Evolutionary conservation across 2,329 filamentous ascomycete genomes (phyloP).

Genomic region (Aspergillus hortae): DNA sequence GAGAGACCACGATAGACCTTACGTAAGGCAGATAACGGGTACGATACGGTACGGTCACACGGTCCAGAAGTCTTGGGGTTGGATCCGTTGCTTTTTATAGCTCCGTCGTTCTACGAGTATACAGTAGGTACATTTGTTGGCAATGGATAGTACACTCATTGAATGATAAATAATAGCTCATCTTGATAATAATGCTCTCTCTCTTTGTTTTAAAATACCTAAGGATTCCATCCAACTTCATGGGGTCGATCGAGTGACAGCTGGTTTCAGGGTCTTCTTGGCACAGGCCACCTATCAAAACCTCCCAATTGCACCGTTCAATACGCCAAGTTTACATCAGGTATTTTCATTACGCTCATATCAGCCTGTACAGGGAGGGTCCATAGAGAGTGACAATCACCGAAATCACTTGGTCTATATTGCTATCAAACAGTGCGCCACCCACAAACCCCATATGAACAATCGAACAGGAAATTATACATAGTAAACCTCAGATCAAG

Average conservation of each 20-base stretch:
- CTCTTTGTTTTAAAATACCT: too few relatives aligned
- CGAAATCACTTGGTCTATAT: background rate
- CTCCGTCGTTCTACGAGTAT: background rate
- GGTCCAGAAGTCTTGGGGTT: slow-evolving; percentile 1
- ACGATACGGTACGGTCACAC: background rate
- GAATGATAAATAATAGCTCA: too few relatives aligned
- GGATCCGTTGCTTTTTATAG: slow-evolving; percentile 12
- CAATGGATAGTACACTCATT: too few relatives aligned
- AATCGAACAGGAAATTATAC: slow-evolving; percentile 14
- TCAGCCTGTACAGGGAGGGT: background rate
- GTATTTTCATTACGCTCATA: too few relatives aligned
- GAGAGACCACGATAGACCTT: background rate
- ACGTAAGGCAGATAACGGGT: too few relatives aligned
- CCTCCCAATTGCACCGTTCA: background rate
- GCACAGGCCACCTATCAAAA: background rate
- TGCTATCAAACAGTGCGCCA: too few relatives aligned
- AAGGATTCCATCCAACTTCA: too few relatives aligned
- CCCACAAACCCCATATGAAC: slow-evolving; percentile 16
- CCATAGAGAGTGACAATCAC: background rate
- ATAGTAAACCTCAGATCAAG: slow-evolving; percentile 9
- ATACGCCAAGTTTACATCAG: background rate
- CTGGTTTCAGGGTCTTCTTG: background rate
- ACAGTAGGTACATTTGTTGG: too few relatives aligned
- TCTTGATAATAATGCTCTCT: too few relatives aligned
- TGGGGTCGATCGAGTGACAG: background rate